Evolutionary conservation across 177 flowering plant genomes (phyloP).

Genomic region (Tripterygium wilfordii): DNA sequence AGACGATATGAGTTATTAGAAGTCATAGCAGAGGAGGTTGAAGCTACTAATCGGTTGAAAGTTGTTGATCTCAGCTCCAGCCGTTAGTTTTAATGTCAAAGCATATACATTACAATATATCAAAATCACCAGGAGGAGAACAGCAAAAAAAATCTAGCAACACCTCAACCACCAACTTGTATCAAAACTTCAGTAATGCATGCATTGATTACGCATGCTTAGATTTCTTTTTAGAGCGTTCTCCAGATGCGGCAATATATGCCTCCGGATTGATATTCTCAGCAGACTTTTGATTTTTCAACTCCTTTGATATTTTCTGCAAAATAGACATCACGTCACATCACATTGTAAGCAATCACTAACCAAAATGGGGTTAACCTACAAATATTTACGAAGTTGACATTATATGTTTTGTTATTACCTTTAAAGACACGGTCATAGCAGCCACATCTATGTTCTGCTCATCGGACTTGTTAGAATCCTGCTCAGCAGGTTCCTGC

Average conservation of each 20-base stretch:
- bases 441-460: conserved; percentile 41
- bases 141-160: too few relatives aligned
- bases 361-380: background rate
- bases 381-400: background rate
- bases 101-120: too few relatives aligned
- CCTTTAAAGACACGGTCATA: conserved; percentile 64
- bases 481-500: conserved; percentile 47
- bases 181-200: too few relatives aligned
- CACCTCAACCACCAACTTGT: too few relatives aligned
- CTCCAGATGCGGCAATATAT: conserved; percentile 45
- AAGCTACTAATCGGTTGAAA: too few relatives aligned
- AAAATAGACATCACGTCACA: background rate
- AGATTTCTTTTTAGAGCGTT: conserved; percentile 25
- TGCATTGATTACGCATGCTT: conserved; percentile 3
- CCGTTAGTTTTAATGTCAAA: too few relatives aligned
- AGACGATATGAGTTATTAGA: too few relatives aligned
- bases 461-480: conserved; percentile 17
- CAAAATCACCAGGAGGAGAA: too few relatives aligned
- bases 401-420: conserved; percentile 12
- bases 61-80: too few relatives aligned
- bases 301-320: conserved; percentile 70
- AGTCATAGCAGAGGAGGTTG: too few relatives aligned
- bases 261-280: conserved; percentile 48
- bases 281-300: conserved; percentile 37
- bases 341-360: background rate